Evolutionary conservation across 805 yeast genomes (phyloP), one percentile per base, ranked within the genome.

Genomic region (Lipomyces yamanashiensis): DNA sequence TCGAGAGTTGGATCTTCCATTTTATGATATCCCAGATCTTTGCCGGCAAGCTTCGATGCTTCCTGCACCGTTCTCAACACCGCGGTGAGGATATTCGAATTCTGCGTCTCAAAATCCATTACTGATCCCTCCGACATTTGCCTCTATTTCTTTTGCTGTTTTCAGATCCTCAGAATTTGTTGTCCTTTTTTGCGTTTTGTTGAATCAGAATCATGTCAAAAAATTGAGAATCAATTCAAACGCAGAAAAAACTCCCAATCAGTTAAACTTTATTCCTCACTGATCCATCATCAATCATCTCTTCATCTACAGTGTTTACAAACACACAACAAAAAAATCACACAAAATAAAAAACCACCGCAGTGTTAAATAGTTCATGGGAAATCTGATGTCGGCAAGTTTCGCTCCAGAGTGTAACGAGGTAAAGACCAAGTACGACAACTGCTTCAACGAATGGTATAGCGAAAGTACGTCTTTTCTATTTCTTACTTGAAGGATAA

Each of bases 321-420:
- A 28, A 28, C 28, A 28, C 28, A 28, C 5, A 28, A 28, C 28
- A 28, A 28, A 28, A 28, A 28, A 28, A 28, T 28, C 2, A 3
- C 28, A 28, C 28, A 28, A 28, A 28, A 28, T 28, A 28, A 28
- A 28, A 28, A 28, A 28, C 5, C 28, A 28, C 28, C 28, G 2
- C 28, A 28, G 28, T 28, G 28, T 28, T 28, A 3, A 15, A 9
- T 13, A 19, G 9, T 53, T 33, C 52, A 64, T 64, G 67, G 67
- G 67, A 51, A 63, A 60, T 44, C 58, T 52, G 36, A 84, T 89
- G 89, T 87, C 92, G 17, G 82, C 96, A 7, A 91, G 97, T 65
- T 89, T 95, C 81, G 98, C 99, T 43, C 97, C 98, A 33, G 98
- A 95, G 78, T 95, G 99, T 77, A 90, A 96, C 23, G 89, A 85